Base-by-base conservation (phyloP, 208 protist genomes). In the Crithidia bombi region DNA sequence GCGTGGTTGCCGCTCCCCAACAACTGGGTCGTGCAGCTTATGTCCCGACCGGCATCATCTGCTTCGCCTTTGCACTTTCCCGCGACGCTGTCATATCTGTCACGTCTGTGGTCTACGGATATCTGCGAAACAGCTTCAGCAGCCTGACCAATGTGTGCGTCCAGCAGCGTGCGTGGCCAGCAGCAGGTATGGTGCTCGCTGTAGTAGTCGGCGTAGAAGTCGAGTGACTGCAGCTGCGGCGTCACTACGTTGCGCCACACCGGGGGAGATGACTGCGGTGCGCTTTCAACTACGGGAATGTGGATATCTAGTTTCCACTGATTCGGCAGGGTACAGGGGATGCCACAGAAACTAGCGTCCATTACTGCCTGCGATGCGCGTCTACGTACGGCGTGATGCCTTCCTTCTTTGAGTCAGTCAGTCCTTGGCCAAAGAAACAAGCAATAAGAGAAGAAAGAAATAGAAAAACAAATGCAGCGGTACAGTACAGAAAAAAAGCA, bases 141-240 rank as follows among this genome's bases (percentile, higher is more conserved):
- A 17, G 63, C 65, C 19, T 64, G 38, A 3, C 61, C 59, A 0
- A 83, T 35, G 38, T 71, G 66, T 0, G 81, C 63, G 17, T 86
- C 73, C 0, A 91, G 61, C 35, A 91, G 70, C n/a, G 70, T 65
- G 15, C 85, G 82, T 25, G 85, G 71, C 81, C 81, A 91, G 65
- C 85, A 91, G 59, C 85, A 91, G 10, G 63, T n/a, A 30, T 81
- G 68, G 58, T 91, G 85, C 3, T 63, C 71, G 25, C 70, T 76
- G 38, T 76, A 76, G 17, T 70, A 38, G 30, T 76, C 71, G 23
- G 61, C 71, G 28, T 58, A 76, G 21, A 76, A 76, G 1, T 69
- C 25, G 0, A 76, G 43, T 2, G 66, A 57, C 6, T 52, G 35
- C n/a, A 76, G 54, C 3, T 58, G 46, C 3, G 66, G 55, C 25